Evolutionary conservation across 768 basidiomycete genomes (phyloP).

Genomic region (Lepiota venenata): DNA sequence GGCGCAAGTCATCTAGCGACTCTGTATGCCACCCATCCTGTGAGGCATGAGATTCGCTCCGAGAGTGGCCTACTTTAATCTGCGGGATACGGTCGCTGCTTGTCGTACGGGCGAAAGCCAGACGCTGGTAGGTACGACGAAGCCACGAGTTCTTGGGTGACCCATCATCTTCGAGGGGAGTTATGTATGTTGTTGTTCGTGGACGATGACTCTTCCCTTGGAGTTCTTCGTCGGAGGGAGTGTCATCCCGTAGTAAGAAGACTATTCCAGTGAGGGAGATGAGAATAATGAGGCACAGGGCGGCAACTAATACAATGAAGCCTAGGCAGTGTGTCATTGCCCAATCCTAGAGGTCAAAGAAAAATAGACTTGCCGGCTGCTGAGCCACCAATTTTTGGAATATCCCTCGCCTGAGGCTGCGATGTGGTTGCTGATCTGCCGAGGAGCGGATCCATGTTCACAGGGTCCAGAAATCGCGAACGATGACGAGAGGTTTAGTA

Average conservation of each 20-base stretch:
- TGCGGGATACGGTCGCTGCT: not conserved
- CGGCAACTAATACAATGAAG: slow-evolving; percentile 60
- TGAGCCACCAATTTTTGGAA: slow-evolving; percentile 49
- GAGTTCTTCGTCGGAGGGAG: slow-evolving; percentile 33
- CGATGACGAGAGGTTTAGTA: too few species aligned
- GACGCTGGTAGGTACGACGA: slow-evolving; percentile 7
- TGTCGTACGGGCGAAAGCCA: not conserved
- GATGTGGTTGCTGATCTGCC: slow-evolving; percentile 13
- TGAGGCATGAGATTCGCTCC: not conserved
- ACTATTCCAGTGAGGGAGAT: slow-evolving; percentile 49
- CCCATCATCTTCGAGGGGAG: slow-evolving; percentile 2
- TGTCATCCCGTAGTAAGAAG: slow-evolving; percentile 51
- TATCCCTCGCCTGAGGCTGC: slow-evolving; percentile 20
- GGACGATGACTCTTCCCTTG: not conserved
- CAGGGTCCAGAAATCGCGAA: not conserved
- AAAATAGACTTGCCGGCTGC: slow-evolving; percentile 36
- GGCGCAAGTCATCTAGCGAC: not conserved
- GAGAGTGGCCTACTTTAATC: not conserved
- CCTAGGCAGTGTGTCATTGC: slow-evolving; percentile 26
- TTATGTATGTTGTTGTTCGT: not conserved
- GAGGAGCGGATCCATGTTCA: not conserved
- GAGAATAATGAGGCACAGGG: slow-evolving; percentile 51
- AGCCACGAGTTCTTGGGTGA: slow-evolving; percentile 3
- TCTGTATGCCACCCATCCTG: not conserved
- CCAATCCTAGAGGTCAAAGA: not conserved